phyloP scores from a whole-genome alignment of 768 basidiomycete genomes.

The Boletales sp. region DNA sequence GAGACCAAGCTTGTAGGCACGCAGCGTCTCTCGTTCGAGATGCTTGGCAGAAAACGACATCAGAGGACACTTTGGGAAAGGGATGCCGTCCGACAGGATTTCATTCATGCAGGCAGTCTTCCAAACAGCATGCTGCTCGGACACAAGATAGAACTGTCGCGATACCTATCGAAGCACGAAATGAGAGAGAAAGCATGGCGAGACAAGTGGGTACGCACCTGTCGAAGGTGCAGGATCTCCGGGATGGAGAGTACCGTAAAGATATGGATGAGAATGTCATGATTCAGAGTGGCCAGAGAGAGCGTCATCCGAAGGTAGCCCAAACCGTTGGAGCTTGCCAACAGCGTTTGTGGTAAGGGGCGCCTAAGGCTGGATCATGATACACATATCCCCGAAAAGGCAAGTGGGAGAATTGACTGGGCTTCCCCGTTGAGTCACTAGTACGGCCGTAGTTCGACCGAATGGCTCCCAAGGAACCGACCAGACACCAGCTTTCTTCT shows the following conservation, averaged over 20 bases:
- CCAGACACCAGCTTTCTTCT: slow-evolving; percentile 67
- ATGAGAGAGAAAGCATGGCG: background rate
- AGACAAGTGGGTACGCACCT: slow-evolving; percentile 29
- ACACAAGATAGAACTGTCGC: slow-evolving; percentile 42
- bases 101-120: slow-evolving; percentile 42
- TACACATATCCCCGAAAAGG: slow-evolving; percentile 13
- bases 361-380: no score
- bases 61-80: slow-evolving; percentile 44
- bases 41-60: slow-evolving; percentile 35
- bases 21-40: slow-evolving; percentile 43
- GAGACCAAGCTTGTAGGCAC: slow-evolving; percentile 44
- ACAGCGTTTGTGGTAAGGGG: no score
- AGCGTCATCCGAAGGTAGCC: slow-evolving; percentile 11
- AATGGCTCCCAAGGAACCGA: slow-evolving; percentile 58
- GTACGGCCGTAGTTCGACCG: no score
- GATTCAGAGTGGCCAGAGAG: slow-evolving; percentile 26
- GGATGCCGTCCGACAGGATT: slow-evolving; percentile 44
- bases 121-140: slow-evolving; percentile 55
- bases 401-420: slow-evolving; percentile 1
- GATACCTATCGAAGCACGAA: slow-evolving; percentile 41
- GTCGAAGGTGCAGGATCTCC: slow-evolving; percentile 40
- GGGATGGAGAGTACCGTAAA: slow-evolving; percentile 36
- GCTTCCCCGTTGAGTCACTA: background rate
- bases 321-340: no score
- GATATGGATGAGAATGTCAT: slow-evolving; percentile 38